Evolutionary conservation across 2,329 filamentous ascomycete genomes (phyloP), one percentile per base, ranked within the genome.

Genomic region (Aspergillus persii): DNA sequence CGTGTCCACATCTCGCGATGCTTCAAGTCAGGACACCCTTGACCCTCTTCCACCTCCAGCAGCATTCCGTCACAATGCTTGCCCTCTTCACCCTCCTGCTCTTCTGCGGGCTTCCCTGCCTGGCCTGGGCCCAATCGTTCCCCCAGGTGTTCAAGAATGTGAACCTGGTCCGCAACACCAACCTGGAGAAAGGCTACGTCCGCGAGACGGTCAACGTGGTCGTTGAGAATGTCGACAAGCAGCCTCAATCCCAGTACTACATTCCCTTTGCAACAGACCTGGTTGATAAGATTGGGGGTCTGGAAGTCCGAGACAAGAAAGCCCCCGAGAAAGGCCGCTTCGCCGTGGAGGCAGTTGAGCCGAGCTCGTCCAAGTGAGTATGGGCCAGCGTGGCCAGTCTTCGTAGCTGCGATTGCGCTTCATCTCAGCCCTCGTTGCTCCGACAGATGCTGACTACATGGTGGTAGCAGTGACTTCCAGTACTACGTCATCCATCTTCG

Each of bases 301-400:
- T 99, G 59, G 93, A 98, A 79, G 95, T 93, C 56, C 91, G 89
- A 80, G 92, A 98, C 76, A 95, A 93, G 83, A 96, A 96, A 77
- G 85, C 92, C 64, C 77, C 84, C 39, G 83, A 82, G 55, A 83
- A 86, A 66, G 85, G 84, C 11, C 81, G 84, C 36, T 96, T 97
- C 75, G 76, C 79, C 52, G 87, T 89, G 47, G 87, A 91, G 66
- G 79, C 85, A 55, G 87, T 90, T 15, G 89, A 89, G 68, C 83
- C 85, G 65, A 83, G 89, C 63, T 63, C 68, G 60, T 60, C 68
- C 55, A 82, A 68, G 81, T 83, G 66, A 79, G 84, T 69, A 66
- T 72, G 15, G 12, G 36, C 73, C 78, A 72, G 86, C 76, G 91
- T 82, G 59, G 81, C 47, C 58, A 80, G 36, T 8, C 83, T 85